Evolutionary conservation across 202 grass and related monocot genomes (phyloP).

Genomic region (Setaria viridis): DNA sequence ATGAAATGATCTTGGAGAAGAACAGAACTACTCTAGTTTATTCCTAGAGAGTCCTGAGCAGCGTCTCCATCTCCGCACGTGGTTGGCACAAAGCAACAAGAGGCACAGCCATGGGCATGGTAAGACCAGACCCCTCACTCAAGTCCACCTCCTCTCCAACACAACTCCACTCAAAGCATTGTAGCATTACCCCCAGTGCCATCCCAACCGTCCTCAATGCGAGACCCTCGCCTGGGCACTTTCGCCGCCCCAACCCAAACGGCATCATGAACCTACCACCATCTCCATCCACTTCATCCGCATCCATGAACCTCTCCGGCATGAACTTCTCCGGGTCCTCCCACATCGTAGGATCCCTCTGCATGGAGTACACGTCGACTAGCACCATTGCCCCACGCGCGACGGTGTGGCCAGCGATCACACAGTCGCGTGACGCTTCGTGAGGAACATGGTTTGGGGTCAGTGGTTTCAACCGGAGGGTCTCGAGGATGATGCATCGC

Average conservation of each 20-base stretch:
- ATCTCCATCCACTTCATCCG: background rate
- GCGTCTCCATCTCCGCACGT: background rate
- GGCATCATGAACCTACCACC: constrained; percentile 27
- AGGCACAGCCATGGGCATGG: constrained; percentile 59
- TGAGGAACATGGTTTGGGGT: constrained; percentile 50
- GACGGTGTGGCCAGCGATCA: constrained; percentile 30
- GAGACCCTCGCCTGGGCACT: constrained; percentile 54
- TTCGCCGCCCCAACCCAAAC: constrained; percentile 62
- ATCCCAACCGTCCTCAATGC: constrained; percentile 43
- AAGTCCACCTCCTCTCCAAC: constrained; percentile 51
- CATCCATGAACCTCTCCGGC: constrained; percentile 54
- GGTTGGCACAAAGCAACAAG: constrained; percentile 42
- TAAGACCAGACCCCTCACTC: constrained; percentile 54
- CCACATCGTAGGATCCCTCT: constrained; percentile 48
- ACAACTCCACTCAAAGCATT: constrained; percentile 64
- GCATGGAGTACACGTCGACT: constrained; percentile 65
- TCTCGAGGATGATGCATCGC: constrained; percentile 47
- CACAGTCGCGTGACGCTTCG: constrained; percentile 18
- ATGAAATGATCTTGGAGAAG: background rate
- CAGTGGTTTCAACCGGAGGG: constrained; percentile 57
- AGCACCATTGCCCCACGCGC: constrained; percentile 50
- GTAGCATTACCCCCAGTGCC: constrained; percentile 49
- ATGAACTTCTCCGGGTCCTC: constrained; percentile 28
- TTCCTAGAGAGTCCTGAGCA: constrained; percentile 17
- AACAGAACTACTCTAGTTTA: background rate